Base-by-base conservation (phyloP, 2,329 filamentous ascomycete genomes). In the Thelonectria discophora region DNA sequence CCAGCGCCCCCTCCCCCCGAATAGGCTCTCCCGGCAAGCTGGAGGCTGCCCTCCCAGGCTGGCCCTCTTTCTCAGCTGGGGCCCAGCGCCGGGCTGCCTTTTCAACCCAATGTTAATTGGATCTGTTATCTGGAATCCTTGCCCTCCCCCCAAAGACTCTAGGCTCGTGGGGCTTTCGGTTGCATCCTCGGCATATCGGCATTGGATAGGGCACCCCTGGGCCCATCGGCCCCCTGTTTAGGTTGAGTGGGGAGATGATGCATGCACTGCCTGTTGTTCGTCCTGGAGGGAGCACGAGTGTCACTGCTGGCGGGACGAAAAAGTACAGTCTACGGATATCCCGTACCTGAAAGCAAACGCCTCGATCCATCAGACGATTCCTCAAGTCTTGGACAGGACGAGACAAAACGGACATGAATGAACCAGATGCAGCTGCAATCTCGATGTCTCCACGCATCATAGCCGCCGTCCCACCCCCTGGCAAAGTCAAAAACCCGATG, bases 111-210 rank as follows among this genome's bases (percentile, higher is more conserved):
- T 24, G 24, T 30, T 60, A 53, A 70, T 65, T 69, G 60, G 63
- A 60, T 52, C 58, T 53, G 47, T 62, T 60, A 60, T 65, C 58
- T 56, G 40, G 17, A 15, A 45, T 48, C 54, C 48, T 39, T 53
- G 30, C 32, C 60, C 48, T n/a, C 4, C 24, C 7, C 24, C 27
- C 21, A 46, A 34, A 13, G 2, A 46, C 24, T 46, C 53, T 55
- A 60, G 51, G 40, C 27, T 21, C 24, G 56, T 63, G 56, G 56
- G 48, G 46, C 45, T 60, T 37, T 59, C 61, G 57, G 63, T 32
- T 61, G 45, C 54, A 32, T 57, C 52, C 27, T 62, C 63, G 66
- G 64, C 60, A 62, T 53, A 47, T 55, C 47, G 60, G 60, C 60
- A 64, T 67, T 60, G 58, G 59, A 61, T 58, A 55, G 47, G 43